Evolutionary conservation across 768 basidiomycete species (phyloP).

Genomic region (Lentinus brumalis): DNA sequence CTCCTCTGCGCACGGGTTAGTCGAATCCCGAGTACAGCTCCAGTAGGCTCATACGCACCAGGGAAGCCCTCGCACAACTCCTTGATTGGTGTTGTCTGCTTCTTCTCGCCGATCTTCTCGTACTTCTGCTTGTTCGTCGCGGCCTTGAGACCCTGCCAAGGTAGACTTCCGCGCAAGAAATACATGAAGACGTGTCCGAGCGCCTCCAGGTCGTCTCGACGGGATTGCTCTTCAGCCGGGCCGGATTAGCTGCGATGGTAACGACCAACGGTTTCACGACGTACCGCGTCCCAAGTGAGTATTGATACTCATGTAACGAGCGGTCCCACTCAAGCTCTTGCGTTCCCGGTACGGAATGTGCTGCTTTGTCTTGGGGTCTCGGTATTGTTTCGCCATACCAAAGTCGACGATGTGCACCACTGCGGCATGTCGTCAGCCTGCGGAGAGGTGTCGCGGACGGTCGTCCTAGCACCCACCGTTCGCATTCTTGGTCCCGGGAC

Average conservation of each 20-base stretch:
- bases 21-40: neutral
- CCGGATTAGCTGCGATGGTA: neutral
- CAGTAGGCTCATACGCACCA: conserved; percentile 48
- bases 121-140: conserved; percentile 99
- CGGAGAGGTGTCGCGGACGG: neutral
- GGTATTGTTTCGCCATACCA: conserved; percentile 99
- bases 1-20: conserved; percentile 66
- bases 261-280: conserved; percentile 21
- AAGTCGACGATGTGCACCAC: conserved; percentile 96
- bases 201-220: conserved; percentile 98
- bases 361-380: conserved; percentile 98
- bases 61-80: conserved; percentile 96
- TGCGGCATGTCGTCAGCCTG: conserved; percentile 27
- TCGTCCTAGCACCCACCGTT: conserved; percentile 52
- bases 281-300: conserved; percentile 95
- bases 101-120: conserved; percentile 99
- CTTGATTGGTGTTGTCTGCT: conserved; percentile 96
- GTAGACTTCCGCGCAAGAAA: conserved; percentile 93
- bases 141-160: conserved; percentile 99
- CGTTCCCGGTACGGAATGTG: conserved; percentile 99
- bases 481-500: conserved; percentile 86
- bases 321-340: conserved; percentile 95
- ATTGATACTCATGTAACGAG: conserved; percentile 99
- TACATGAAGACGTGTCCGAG: conserved; percentile 99
- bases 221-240: conserved; percentile 68